Evolutionary conservation across 306 rosid species (phyloP).

Genomic region (Quercus suber): DNA sequence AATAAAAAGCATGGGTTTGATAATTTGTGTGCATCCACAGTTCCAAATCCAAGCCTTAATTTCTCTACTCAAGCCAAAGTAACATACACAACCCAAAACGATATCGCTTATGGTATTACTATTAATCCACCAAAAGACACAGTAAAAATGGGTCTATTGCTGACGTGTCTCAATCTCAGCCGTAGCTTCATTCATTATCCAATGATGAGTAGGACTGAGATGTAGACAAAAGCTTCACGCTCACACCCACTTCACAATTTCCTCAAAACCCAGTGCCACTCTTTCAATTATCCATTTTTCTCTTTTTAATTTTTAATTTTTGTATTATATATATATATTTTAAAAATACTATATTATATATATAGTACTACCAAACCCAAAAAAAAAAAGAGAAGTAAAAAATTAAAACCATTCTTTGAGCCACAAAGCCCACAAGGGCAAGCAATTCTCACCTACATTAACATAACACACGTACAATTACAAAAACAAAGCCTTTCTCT

Average conservation of each 20-base stretch:
- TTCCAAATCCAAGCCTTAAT: neutral
- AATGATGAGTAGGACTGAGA: neutral
- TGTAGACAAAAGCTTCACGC: neutral
- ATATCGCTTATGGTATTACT: neutral
- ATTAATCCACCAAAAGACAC: neutral
- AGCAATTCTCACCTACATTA: neutral
- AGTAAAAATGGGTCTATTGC: neutral
- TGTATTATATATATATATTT: too few relatives aligned
- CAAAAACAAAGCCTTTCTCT: neutral
- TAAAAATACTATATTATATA: too few relatives aligned
- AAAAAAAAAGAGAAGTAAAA: neutral
- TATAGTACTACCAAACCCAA: too few relatives aligned
- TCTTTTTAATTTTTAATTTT: neutral
- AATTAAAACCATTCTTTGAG: neutral
- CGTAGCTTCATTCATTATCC: neutral
- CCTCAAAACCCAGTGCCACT: neutral
- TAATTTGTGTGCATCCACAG: neutral
- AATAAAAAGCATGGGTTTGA: neutral
- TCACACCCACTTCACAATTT: neutral
- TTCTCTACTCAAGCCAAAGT: too few relatives aligned
- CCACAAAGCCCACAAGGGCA: neutral
- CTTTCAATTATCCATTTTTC: neutral
- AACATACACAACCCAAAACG: too few relatives aligned
- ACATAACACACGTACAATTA: neutral
- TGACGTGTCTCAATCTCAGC: neutral